These are phyloP conservation scores for Carallia pectinifolia DNA, from an alignment of 345 rosid genomes.

Conservation along the genomic window DNA sequence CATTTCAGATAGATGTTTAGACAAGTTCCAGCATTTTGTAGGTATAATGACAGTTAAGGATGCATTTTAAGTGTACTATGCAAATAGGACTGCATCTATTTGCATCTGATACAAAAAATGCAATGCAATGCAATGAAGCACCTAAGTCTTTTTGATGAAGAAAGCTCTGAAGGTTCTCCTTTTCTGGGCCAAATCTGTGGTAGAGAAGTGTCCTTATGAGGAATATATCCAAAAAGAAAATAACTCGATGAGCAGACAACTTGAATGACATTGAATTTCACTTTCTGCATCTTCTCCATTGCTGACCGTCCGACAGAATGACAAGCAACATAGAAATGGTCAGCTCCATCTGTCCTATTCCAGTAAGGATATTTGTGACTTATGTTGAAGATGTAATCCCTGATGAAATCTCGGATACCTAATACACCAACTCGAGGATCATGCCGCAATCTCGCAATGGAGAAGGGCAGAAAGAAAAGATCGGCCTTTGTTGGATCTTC, in stretches of 20 bases:
- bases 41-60: background rate
- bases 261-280: conserved; percentile 53
- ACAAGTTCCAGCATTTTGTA: conserved; percentile 3
- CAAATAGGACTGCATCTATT: background rate
- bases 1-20: background rate
- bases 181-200: conserved; percentile 70
- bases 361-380: conserved; percentile 52
- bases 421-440: conserved; percentile 38
- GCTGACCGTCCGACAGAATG: conserved; percentile 58
- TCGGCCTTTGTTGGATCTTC: conserved; percentile 46
- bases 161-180: conserved; percentile 42
- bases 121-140: background rate
- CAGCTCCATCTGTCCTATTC: conserved; percentile 62
- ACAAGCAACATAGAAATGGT: conserved; percentile 65
- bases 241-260: conserved; percentile 64
- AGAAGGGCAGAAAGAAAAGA: conserved; percentile 59
- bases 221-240: conserved; percentile 44
- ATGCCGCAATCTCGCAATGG: conserved; percentile 54
- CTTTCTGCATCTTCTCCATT: conserved; percentile 38
- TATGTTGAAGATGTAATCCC: conserved; percentile 40
- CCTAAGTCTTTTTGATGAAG: conserved; percentile 44
- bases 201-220: conserved; percentile 59
- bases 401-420: conserved; percentile 45
- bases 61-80: background rate
- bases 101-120: background rate